Conservation (phyloP, 768 basidiomycete species). For the Flagelloscypha sp. region DNA sequence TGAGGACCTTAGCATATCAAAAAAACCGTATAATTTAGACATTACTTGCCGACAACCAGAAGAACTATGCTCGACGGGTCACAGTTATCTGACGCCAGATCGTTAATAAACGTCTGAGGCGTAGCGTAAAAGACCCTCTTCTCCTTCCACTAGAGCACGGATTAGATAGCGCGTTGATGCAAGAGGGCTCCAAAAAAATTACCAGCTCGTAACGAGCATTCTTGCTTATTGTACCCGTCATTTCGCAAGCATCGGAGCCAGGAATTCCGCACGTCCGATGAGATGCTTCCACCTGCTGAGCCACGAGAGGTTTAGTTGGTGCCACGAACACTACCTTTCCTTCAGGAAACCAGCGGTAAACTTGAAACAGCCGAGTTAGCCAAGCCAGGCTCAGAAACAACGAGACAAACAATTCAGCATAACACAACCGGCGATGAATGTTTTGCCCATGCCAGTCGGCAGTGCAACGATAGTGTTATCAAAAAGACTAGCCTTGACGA, state of each 20-base stretch:
- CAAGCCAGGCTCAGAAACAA: no score
- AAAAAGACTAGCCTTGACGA: constrained; percentile 75
- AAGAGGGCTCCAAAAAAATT: constrained; percentile 15
- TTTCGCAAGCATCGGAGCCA: constrained; percentile 71
- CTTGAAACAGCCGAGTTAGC: constrained; percentile 40
- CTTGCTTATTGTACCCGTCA: constrained; percentile 61
- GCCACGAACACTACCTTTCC: constrained; percentile 93
- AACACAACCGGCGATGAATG: constrained; percentile 93
- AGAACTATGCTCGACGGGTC: constrained; percentile 77
- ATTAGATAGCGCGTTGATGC: constrained; percentile 9
- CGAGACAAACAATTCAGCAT: constrained; percentile 99
- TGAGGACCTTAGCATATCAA: not conserved
- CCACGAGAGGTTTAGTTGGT: constrained; percentile 92
- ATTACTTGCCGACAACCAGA: constrained; percentile 68
- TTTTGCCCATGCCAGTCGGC: constrained; percentile 96
- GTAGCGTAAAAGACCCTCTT: constrained; percentile 94
- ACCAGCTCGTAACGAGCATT: constrained; percentile 59
- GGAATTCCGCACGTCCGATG: constrained; percentile 92
- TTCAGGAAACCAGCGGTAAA: constrained; percentile 87
- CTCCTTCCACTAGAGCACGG: constrained; percentile 55
- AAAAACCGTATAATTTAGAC: constrained; percentile 2
- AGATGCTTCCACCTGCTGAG: constrained; percentile 91
- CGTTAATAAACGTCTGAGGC: constrained; percentile 89
- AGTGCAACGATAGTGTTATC: constrained; percentile 92
- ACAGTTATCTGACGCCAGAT: constrained; percentile 63